Base-by-base conservation (phyloP, 2,329 filamentous ascomycete species). In the Penicillium hordei region DNA sequence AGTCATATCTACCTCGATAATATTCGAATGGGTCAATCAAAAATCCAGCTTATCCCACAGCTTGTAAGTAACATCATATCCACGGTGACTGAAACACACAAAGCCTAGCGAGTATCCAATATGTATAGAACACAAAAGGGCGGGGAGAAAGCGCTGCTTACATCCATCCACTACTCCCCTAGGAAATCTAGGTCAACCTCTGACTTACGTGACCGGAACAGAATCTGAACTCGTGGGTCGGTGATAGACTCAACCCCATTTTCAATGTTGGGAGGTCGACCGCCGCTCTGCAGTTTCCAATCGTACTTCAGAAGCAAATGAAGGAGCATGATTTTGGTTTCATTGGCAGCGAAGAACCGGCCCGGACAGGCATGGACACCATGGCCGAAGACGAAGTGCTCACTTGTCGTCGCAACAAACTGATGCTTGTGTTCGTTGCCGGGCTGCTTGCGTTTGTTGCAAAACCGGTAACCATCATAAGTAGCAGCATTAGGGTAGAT, bases 281-380 rank as follows among this genome's bases (percentile, higher is more conserved):
- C 68, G 9, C 73, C 57, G 0, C 68, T 65, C 6, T 82, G 61
- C 19, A 75, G 62, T 61, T 79, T 78, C 56, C 83, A 70, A 27
- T 85, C 82, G 63, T 83, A 85, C 58, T 83, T 81, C 36, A 80
- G 67, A 1, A 84, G 62, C 21, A 85, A 65, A 52, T 83, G 77
- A 1, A 80, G 74, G 34, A 84, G 64, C 15, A 84, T 72, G 66
- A 85, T 81, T 67, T 86, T 86, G 15, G 83, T 71, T 66, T 84
- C 82, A 56, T 83, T 77, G 0, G 81, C 77, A 0, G 82, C 82
- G 57, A 85, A 84, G 72, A 85, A 85, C 0, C 83, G 76, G 0
- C 83, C 83, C 0, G 82, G 80, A 46, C 83, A 75, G 15, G 72
- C 68, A 42, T 73, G 68, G 29, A 65, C 44, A 8, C 76, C 75